phyloP scores from a whole-genome alignment of 352 stramenopile species.

The Phytophthora fragariaefolia region DNA sequence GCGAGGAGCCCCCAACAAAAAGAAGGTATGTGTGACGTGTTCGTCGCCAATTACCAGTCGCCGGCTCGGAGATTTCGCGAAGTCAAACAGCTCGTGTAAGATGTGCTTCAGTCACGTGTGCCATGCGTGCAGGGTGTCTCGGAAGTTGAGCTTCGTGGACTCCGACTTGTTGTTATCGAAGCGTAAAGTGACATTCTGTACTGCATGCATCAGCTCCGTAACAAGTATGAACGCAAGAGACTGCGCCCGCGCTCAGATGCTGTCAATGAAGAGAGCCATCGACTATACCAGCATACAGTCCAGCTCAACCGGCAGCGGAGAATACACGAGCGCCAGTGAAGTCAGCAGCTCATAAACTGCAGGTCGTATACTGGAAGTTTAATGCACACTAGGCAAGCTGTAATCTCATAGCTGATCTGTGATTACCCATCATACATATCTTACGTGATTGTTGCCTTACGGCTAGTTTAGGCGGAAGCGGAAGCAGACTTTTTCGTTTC shows the following conservation, averaged over 20 bases:
- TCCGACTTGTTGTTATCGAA: background rate
- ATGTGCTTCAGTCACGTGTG: slow-evolving; percentile 1
- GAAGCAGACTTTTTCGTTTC: slow-evolving; percentile 38
- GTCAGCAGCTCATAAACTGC: background rate
- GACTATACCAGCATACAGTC: background rate
- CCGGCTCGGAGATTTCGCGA: background rate
- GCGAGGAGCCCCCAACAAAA: background rate
- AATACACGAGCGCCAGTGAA: background rate
- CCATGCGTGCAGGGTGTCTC: background rate
- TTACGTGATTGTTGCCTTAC: slow-evolving; percentile 15
- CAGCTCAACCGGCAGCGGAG: background rate
- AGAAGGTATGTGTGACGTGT: background rate
- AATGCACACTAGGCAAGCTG: background rate
- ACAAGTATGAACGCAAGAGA: background rate
- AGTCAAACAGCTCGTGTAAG: background rate
- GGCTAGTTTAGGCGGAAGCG: slow-evolving; percentile 29
- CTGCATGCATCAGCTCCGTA: background rate
- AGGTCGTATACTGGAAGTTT: background rate
- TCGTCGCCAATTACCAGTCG: background rate
- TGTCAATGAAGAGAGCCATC: background rate
- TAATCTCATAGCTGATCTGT: slow-evolving; percentile 6
- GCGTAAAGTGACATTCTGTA: background rate
- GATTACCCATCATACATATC: slow-evolving; percentile 32
- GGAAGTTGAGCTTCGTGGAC: slow-evolving; percentile 1
- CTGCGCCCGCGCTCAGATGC: background rate